A percentile compares a stretch with the other conserved stretches of the same genome.
These are phyloP conservation scores for Phytophthora megakarya DNA, from an alignment of 352 stramenopile genomes.

Conservation along the genomic window DNA sequence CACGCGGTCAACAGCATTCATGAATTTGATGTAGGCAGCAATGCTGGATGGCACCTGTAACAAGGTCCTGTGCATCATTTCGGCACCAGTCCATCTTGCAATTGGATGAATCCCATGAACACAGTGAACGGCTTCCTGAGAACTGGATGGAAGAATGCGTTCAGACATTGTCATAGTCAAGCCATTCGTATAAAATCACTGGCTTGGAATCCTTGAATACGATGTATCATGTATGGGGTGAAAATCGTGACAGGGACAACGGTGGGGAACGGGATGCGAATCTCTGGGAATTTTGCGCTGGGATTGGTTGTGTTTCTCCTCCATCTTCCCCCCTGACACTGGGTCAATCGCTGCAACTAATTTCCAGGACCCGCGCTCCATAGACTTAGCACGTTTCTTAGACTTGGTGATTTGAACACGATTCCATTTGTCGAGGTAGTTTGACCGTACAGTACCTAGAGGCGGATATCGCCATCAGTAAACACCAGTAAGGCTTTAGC, in stretches of 20 bases:
- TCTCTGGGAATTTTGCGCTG: too few relatives aligned
- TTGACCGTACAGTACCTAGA: not conserved
- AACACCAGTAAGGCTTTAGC: not conserved
- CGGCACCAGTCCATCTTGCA: conserved; percentile 8
- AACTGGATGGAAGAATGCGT: not conserved
- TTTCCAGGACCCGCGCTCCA: not conserved
- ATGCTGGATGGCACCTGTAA: conserved; percentile 7
- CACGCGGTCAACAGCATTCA: conserved; percentile 18
- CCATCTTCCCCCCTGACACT: too few relatives aligned
- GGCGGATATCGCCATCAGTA: not conserved
- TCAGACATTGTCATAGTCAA: conserved; percentile 5
- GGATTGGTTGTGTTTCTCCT: too few relatives aligned
- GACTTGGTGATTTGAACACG: conserved; percentile 3
- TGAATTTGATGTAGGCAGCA: conserved; percentile 17
- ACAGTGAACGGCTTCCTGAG: not conserved
- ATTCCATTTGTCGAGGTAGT: not conserved
- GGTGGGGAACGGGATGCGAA: too few relatives aligned
- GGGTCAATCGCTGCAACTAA: too few relatives aligned
- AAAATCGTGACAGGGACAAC: too few relatives aligned
- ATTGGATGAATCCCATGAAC: conserved; percentile 12
- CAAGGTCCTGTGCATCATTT: conserved; percentile 2
- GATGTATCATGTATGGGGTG: not conserved
- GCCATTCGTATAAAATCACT: conserved; percentile 7
- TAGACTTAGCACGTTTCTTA: not conserved
- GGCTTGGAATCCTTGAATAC: too few relatives aligned